Conservation (phyloP, 148 eudicot species). For the Heliosperma pusillum region DNA sequence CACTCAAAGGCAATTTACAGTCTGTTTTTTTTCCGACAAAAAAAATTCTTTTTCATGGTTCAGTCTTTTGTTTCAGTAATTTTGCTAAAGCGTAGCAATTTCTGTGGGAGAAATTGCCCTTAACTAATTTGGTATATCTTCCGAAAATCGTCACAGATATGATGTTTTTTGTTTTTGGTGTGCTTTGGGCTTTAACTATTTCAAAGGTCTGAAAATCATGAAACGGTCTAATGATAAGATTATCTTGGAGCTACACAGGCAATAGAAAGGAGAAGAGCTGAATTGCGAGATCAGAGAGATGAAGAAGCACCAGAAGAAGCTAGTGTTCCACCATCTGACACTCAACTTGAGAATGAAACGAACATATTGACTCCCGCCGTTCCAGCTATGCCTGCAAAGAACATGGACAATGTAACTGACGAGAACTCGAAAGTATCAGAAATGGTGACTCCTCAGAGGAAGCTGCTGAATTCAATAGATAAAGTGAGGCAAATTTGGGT, state of each 20-base stretch:
- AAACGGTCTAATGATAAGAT: too few species aligned
- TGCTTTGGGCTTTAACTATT: too few species aligned
- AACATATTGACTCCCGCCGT: slow-evolving; percentile 29
- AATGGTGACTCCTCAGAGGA: slow-evolving; percentile 26
- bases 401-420: slow-evolving; percentile 34
- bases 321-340: slow-evolving; percentile 23
- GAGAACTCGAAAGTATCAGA: slow-evolving; percentile 32
- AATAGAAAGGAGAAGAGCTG: slow-evolving; percentile 59
- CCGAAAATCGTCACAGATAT: too few species aligned
- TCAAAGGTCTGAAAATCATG: too few species aligned
- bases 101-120: too few species aligned
- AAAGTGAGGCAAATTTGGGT: slow-evolving; percentile 54
- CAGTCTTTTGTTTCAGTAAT: background rate
- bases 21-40: too few species aligned
- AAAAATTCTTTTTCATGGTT: too few species aligned
- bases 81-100: too few species aligned
- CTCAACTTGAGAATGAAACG: slow-evolving; percentile 35
- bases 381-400: slow-evolving; percentile 25
- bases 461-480: slow-evolving; percentile 62
- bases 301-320: slow-evolving; percentile 17
- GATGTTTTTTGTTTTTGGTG: too few species aligned
- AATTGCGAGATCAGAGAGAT: slow-evolving; percentile 9
- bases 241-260: slow-evolving; percentile 34
- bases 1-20: background rate
- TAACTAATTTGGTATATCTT: too few species aligned